Evolutionary conservation across 2,329 filamentous ascomycete genomes (phyloP), one percentile per base, ranked within the genome.

Genomic region (Talaromyces sp.): DNA sequence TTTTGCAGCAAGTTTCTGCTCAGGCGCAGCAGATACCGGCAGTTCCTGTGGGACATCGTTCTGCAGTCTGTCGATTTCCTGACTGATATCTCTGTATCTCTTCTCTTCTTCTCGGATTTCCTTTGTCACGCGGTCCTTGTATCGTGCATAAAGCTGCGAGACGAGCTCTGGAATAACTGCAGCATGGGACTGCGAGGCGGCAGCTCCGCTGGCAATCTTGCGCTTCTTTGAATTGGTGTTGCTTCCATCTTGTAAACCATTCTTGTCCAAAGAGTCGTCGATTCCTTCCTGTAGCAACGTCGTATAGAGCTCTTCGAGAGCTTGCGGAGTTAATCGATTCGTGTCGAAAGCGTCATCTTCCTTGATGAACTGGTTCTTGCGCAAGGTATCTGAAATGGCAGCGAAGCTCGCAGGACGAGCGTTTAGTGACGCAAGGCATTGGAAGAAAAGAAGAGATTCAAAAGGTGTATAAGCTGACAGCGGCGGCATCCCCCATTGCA

Each of bases 391-490:
- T 63, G 92, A 92, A 66, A 95, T 90, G 68, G 82, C 83, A 70
- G 80, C 79, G 78, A 96, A 95, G 73, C 84, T 86, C 65, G 82
- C 75, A 59, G 86, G 80, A 67, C 86, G 84, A 67, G 87, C 80
- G 72, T 89, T 89, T 76, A 90, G 83, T 68, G 82, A 81, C 68
- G 87, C 83, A 67, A 96, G 83, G 65, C 88, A 88, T 78, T 93
- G 91, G 79, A 95, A 93, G 71, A 96, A 84, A 68, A 95, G 85
- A 66, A 96, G 84, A 72, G 88, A 90, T 83, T 96, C 92, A 81
- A 96, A 89, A 69, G 88, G 86, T 73, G 91, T 93, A 79, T 95
- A 93, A 71, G 83, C 81, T 73, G 86, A 83, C 76, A 82, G 73
- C 75, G 81, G 80, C 79, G 81, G 83, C 84, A 86, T 86, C 75